A percentile compares a stretch with the other conserved stretches of the same genome.
These are phyloP conservation scores for Metroxylon sagu DNA, from an alignment of 176 grass and related monocot species.

Conservation along the genomic window DNA sequence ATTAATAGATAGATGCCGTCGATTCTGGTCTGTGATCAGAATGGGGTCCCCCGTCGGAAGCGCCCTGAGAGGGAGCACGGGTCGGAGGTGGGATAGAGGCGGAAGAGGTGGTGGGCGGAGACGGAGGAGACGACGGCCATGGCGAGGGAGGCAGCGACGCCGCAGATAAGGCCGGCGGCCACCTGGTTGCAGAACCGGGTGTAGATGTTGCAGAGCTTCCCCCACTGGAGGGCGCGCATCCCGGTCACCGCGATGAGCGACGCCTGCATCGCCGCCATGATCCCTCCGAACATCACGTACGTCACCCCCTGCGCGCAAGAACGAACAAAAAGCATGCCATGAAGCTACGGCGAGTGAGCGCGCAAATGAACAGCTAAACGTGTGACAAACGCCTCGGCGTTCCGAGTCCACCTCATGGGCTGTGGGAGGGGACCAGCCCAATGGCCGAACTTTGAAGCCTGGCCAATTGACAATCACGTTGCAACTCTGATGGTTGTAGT, in stretches of 20 bases:
- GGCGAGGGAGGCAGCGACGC: conserved; percentile 27
- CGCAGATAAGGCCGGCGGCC: conserved; percentile 53
- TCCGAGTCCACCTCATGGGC: no score
- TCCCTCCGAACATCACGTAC: conserved; percentile 54
- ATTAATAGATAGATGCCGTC: no score
- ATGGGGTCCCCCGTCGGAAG: background rate
- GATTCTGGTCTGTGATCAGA: background rate
- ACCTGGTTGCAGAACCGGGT: conserved; percentile 78
- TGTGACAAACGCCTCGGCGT: no score
- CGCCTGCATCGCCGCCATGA: conserved; percentile 54
- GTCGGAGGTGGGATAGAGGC: conserved; percentile 32
- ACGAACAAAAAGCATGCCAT: background rate
- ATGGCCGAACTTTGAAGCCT: no score
- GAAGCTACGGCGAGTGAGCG: background rate
- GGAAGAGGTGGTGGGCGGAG: conserved; percentile 73
- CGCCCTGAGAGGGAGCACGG: background rate
- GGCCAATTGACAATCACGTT: no score
- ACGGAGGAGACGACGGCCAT: conserved; percentile 37
- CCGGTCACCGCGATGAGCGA: conserved; percentile 48
- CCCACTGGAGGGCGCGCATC: conserved; percentile 51
- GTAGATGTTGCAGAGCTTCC: conserved; percentile 91
- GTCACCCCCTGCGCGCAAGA: conserved; percentile 25
- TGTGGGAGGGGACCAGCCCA: no score
- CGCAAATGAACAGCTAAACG: no score
- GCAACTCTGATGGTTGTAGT: no score